A percentile compares a stretch with the other conserved stretches of the same genome.
Evolutionary conservation across 140 eudicot species (phyloP).

Genomic region (Flaveria floridana): DNA sequence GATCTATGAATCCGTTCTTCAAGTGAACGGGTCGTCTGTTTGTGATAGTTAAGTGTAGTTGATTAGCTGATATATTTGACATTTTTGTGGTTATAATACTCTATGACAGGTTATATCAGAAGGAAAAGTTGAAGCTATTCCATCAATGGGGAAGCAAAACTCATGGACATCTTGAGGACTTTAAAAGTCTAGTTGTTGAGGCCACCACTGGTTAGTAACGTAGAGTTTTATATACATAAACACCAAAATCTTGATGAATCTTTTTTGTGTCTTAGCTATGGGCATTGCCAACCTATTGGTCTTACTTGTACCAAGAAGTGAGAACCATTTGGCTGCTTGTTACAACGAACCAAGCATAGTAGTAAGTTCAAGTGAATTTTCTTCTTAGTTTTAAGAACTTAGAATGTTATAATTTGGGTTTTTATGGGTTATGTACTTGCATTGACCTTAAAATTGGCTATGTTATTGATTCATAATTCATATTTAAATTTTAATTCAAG

Average conservation of each 20-base stretch:
- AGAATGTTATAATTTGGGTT: no score
- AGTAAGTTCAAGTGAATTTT: no score
- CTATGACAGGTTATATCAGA: conserved; percentile 36
- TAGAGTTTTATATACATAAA: neutral
- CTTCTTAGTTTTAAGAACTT: no score
- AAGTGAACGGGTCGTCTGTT: neutral
- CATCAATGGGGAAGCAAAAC: conserved; percentile 98
- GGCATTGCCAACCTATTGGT: conserved; percentile 92
- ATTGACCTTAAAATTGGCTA: no score
- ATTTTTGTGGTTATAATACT: neutral
- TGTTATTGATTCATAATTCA: no score
- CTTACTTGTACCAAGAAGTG: conserved; percentile 67
- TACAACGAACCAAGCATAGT: conserved; percentile 60
- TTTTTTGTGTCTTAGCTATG: neutral
- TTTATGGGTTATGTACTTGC: no score
- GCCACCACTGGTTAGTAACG: conserved; percentile 77
- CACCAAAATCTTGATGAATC: neutral
- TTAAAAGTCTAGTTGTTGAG: conserved; percentile 94
- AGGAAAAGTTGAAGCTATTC: conserved; percentile 80
- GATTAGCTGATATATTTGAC: neutral
- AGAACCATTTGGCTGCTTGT: conserved; percentile 96
- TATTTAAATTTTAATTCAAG: no score
- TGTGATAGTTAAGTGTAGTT: neutral
- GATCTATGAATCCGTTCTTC: conserved; percentile 11
- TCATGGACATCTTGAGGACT: conserved; percentile 94